Conservation (phyloP, 805 yeast genomes). For the Nakazawaea anatomiae region DNA sequence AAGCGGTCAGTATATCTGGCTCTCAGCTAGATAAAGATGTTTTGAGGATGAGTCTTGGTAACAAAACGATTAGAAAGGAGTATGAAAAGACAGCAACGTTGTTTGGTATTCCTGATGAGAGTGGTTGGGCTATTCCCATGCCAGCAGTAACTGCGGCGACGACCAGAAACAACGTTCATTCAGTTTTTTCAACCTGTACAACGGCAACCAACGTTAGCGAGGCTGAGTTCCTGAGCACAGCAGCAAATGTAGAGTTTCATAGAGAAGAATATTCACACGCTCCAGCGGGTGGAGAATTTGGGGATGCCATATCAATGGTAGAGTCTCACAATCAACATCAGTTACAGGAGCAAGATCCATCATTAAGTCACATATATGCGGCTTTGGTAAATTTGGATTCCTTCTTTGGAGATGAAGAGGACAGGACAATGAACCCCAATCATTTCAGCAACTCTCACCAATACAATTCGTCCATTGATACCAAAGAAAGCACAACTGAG, state of each 20-base stretch:
- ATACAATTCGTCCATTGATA: constrained; percentile 56
- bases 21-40: constrained; percentile 89
- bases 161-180: constrained; percentile 89
- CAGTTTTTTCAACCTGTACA: constrained; percentile 85
- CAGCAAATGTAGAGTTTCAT: constrained; percentile 46
- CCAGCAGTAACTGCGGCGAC: constrained; percentile 86
- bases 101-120: constrained; percentile 91
- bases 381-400: constrained; percentile 86
- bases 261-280: constrained; percentile 51
- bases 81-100: constrained; percentile 82
- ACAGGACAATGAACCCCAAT: constrained; percentile 1
- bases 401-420: constrained; percentile 67
- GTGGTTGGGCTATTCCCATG: constrained; percentile 97
- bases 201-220: constrained; percentile 30
- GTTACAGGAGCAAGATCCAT: constrained; percentile 50
- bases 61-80: constrained; percentile 67
- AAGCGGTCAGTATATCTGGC: constrained; percentile 79
- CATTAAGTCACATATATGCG: constrained; percentile 87
- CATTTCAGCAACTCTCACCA: constrained; percentile 24
- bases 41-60: constrained; percentile 86
- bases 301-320: constrained; percentile 43
- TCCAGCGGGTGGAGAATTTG: constrained; percentile 24
- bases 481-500: constrained; percentile 44
- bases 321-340: constrained; percentile 25
- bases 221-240: constrained; percentile 27